A percentile compares a stretch with the other conserved stretches of the same genome.
Conservation (phyloP, 768 basidiomycete genomes). For the Astraeus odoratus region DNA sequence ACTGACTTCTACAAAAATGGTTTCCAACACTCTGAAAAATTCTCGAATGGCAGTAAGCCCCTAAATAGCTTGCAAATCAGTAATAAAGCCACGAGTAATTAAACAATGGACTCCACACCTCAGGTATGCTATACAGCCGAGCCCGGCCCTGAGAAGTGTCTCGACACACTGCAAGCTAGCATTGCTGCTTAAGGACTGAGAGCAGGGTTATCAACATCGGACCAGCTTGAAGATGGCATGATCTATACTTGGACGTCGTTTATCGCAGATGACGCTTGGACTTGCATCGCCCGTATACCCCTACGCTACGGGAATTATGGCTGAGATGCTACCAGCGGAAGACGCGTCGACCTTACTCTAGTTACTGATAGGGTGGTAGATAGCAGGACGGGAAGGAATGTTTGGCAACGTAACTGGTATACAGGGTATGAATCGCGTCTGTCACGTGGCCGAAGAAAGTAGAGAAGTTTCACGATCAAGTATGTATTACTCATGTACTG, state of each 20-base stretch:
- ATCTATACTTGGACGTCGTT: conserved; percentile 21
- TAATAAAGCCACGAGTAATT: not conserved
- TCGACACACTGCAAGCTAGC: conserved; percentile 69
- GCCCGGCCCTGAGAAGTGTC: conserved; percentile 62
- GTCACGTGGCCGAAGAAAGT: no score
- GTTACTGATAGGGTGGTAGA: no score
- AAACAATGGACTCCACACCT: conserved; percentile 34
- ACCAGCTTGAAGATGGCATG: not conserved
- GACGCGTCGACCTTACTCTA: no score
- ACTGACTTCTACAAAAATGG: not conserved
- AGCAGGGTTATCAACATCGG: conserved; percentile 5
- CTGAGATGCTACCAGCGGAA: no score
- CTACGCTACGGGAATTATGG: no score
- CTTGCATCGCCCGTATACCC: conserved; percentile 18
- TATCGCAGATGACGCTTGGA: conserved; percentile 11
- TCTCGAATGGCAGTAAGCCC: conserved; percentile 72
- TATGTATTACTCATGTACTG: no score
- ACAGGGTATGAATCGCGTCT: no score
- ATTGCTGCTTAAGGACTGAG: conserved; percentile 41
- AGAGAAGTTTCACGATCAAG: no score
- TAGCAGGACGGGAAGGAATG: no score
- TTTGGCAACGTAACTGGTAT: no score
- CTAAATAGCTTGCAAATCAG: conserved; percentile 29
- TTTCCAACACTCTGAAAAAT: conserved; percentile 45
- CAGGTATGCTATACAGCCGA: conserved; percentile 73